Evolutionary conservation across 192 early-diverging fungal genomes (phyloP).

Genomic region (Physocladia obscura): DNA sequence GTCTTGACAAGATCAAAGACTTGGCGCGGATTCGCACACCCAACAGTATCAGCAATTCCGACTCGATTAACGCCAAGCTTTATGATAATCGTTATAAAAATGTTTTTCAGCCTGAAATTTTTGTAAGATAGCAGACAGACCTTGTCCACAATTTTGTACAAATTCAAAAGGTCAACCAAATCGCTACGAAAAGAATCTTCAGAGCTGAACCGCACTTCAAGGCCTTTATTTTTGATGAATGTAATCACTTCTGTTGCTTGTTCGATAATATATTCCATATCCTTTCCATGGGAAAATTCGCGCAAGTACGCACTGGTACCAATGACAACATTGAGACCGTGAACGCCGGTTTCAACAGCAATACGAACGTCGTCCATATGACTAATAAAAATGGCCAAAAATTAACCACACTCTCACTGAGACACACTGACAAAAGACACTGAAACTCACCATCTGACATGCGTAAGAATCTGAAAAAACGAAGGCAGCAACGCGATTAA

Average conservation of each 20-base stretch:
- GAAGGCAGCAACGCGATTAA: neutral
- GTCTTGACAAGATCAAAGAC: constrained; percentile 97
- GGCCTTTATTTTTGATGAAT: constrained; percentile 92
- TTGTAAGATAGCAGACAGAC: constrained; percentile 17
- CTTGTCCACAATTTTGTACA: constrained; percentile 96
- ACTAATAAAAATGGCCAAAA: constrained; percentile 38
- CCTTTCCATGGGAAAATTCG: constrained; percentile 99
- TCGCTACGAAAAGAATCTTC: constrained; percentile 98
- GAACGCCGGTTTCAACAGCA: constrained; percentile 95
- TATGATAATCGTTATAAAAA: neutral
- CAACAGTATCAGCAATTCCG: constrained; percentile 98
- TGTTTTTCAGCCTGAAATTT: neutral
- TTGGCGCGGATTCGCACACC: constrained; percentile 96
- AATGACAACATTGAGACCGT: constrained; percentile 96
- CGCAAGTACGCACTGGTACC: constrained; percentile 94
- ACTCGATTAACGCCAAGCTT: constrained; percentile 95
- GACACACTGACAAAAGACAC: neutral
- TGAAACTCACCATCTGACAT: constrained; percentile 31
- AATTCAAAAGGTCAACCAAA: constrained; percentile 91
- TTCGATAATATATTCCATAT: constrained; percentile 96
- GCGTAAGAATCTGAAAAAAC: constrained; percentile 24
- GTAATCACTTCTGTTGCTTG: constrained; percentile 94
- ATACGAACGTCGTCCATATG: constrained; percentile 98
- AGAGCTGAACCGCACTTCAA: constrained; percentile 96
- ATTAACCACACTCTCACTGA: neutral